Evolutionary conservation across 495 filamentous ascomycete genomes (phyloP), one percentile per base, ranked within the genome.

Genomic region (Hypomontagnella submonticulosa): DNA sequence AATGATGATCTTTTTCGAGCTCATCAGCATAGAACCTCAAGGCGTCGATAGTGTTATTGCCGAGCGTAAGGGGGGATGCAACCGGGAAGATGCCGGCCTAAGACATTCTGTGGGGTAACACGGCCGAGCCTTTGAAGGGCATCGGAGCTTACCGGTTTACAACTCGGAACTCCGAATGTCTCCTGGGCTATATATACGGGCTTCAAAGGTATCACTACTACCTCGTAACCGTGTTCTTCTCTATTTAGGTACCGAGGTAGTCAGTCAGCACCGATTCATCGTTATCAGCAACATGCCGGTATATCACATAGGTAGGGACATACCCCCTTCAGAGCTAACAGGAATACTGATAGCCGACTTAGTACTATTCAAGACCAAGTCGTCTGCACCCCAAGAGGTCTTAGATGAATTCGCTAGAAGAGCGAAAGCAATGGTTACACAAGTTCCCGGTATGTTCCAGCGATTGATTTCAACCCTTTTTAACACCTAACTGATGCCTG

Each of bases 241-340:
- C 18, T 30, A 19, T 13, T 12, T 32, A 41, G 16, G 27, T 33
- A n/a, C 7, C n/a, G 3, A n/a, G 13, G 27, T 27, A 40, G 4
- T 16, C 15, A 13, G 11, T 19, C 4, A 32, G 18, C 18, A 33
- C 38, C 19, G 41, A 10, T 6, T 44, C 16, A 20, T 55, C 38
- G 4, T 37, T 23, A 37, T 38, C 42, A 15, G 40, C 42, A 40
- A 8, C 49, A 62, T 62, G 58, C 32, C 58, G n/a, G 10, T 62
- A 38, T 54, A 54, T 33, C 58, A 62, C 42, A 55, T 62, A 47
- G 58, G 58, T 62, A 62, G 38, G 23, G 0, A 8, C 7, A 27
- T 20, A 7, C 1, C 33, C 15, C 23, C 23, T 16, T 11, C 3
- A 11, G 7, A 4, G 4, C 4, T 48, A 10, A 4, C 4, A 40